These are phyloP conservation scores for Malus orientalis DNA, from an alignment of 306 rosid genomes.

Conservation along the genomic window DNA sequence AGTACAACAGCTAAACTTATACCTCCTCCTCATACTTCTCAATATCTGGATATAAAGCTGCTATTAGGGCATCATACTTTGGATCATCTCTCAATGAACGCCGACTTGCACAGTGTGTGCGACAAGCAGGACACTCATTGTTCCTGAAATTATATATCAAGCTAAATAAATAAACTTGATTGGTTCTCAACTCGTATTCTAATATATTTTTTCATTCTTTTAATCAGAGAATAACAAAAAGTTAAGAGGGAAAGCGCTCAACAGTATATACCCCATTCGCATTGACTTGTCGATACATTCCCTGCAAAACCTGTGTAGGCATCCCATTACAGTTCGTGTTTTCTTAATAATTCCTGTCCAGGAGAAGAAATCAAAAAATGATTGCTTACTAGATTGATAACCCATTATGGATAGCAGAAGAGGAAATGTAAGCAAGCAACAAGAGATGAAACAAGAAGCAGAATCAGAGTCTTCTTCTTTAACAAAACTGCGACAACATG, in stretches of 20 bases:
- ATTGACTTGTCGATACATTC: slow-evolving; percentile 90
- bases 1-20: slow-evolving; percentile 16
- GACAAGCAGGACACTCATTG: slow-evolving; percentile 85
- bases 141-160: slow-evolving; percentile 31
- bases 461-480: background rate
- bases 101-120: slow-evolving; percentile 82
- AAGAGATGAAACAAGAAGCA: background rate
- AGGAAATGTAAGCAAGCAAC: background rate
- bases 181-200: background rate
- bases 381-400: background rate
- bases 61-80: slow-evolving; percentile 62
- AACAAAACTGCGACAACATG: background rate
- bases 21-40: slow-evolving; percentile 75
- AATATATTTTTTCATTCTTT: background rate
- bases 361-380: background rate
- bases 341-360: slow-evolving; percentile 69
- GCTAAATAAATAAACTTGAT: background rate
- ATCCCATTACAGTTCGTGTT: slow-evolving; percentile 77
- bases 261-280: slow-evolving; percentile 57
- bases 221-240: background rate
- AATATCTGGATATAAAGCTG: slow-evolving; percentile 64
- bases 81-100: slow-evolving; percentile 82
- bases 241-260: slow-evolving; percentile 14
- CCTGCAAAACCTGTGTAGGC: slow-evolving; percentile 84
- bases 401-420: background rate